Conservation (phyloP, 2,329 filamentous ascomycete genomes). For the Boeremia exigua region DNA sequence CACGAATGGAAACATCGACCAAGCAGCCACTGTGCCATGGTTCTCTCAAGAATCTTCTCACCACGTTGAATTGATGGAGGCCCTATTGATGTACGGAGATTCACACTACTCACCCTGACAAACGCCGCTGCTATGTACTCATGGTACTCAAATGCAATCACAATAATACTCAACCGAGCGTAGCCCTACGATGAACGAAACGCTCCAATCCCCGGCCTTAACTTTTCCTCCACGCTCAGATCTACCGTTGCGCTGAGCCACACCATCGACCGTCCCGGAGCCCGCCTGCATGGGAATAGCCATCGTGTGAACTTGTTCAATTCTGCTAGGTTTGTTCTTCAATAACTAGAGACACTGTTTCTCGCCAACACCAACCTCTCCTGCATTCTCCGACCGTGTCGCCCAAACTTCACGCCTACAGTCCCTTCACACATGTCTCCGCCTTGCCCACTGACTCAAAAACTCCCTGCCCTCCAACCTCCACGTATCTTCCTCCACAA, state of each 20-base stretch:
- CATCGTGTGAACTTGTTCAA: background rate
- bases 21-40: conserved; percentile 21
- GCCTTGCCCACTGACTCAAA: conserved; percentile 44
- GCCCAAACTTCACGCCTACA: no score
- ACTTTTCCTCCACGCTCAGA: background rate
- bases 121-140: background rate
- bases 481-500: conserved; percentile 52
- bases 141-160: background rate
- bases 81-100: background rate
- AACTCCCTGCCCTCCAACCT: conserved; percentile 52
- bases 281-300: background rate
- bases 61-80: background rate
- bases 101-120: background rate
- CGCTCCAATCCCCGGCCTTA: no score
- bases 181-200: background rate
- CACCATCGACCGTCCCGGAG: background rate
- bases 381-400: no score
- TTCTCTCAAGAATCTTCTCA: conserved; percentile 8
- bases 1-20: conserved; percentile 44
- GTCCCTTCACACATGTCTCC: conserved; percentile 43
- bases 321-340: background rate
- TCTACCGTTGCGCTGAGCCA: background rate
- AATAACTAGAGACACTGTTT: background rate
- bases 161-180: background rate
- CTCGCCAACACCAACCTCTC: background rate